A percentile compares a stretch with the other conserved stretches of the same genome.
These are phyloP conservation scores for Plenodomus lindquistii DNA, from an alignment of 2,329 filamentous ascomycete species.

Conservation along the genomic window DNA sequence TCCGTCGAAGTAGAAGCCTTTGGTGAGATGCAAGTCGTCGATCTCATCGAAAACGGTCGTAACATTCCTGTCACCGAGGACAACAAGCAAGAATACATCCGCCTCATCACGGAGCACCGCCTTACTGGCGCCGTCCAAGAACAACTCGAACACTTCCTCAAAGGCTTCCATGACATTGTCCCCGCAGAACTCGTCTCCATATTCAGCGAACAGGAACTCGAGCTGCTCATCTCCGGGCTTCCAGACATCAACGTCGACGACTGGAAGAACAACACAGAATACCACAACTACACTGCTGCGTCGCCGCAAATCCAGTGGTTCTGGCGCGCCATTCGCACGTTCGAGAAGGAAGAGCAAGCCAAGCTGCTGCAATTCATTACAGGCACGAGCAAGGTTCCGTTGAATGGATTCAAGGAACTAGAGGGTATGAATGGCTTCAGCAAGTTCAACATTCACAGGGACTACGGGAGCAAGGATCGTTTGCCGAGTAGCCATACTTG, in stretches of 20 bases:
- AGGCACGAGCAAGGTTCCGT: constrained; percentile 94
- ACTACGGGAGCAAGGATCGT: constrained; percentile 95
- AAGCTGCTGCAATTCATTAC: constrained; percentile 98
- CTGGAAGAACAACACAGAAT: constrained; percentile 99
- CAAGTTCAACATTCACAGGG: constrained; percentile 97
- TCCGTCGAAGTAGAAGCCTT: constrained; percentile 94
- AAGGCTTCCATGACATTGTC: constrained; percentile 97
- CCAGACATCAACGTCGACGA: constrained; percentile 98
- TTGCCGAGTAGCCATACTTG: constrained; percentile 96
- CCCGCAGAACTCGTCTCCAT: constrained; percentile 92
- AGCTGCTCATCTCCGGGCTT: constrained; percentile 92
- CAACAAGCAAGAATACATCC: constrained; percentile 98
- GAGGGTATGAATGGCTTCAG: constrained; percentile 99
- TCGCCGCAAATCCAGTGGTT: constrained; percentile 99
- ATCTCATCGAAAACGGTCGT: constrained; percentile 83
- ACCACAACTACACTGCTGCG: constrained; percentile 94
- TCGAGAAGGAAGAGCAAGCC: constrained; percentile 97
- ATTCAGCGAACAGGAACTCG: constrained; percentile 97
- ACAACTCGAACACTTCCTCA: constrained; percentile 90
- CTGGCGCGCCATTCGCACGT: constrained; percentile 95
- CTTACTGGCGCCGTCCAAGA: constrained; percentile 89
- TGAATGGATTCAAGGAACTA: constrained; percentile 98
- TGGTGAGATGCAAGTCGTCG: constrained; percentile 83
- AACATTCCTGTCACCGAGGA: constrained; percentile 95
- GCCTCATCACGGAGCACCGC: constrained; percentile 90